Evolutionary conservation across 2,329 filamentous ascomycete genomes (phyloP), one percentile per base, ranked within the genome.

Genomic region (Penicillium sp.): DNA sequence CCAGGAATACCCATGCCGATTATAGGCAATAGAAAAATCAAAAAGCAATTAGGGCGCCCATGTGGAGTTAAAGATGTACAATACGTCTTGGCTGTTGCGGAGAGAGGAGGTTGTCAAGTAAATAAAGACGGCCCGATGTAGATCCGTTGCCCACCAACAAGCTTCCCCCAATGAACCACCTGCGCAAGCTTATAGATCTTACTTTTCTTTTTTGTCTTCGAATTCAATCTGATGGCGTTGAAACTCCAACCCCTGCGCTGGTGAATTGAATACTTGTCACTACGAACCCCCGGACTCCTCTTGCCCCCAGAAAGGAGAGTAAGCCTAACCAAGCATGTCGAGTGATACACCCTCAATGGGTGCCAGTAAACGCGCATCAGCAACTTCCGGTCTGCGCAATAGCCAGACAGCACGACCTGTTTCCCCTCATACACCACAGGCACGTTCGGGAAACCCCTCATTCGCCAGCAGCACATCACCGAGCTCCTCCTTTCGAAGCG

Each of bases 381-480:
- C 60, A 51, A 51, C 65, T 57, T 69, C 70, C 45, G 70, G 58
- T 56, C 52, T 72, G 35, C 73, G 73, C 29, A 59, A 72, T 50
- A 69, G 62, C 42, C 71, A 72, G 45, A 61, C 65, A 42, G 62
- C 68, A 35, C 64, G 65, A 38, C 75, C 77, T 12, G 73, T 78
- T 41, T 81, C 79, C 57, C 87, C 88, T 49, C 84, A 86, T 64
- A 90, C 89, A 9, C 87, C 83, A 38, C 78, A 72, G 54, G 64
- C 71, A 35, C 85, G 56, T 72, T 82, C 63, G 78, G 84, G 61
- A 72, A 78, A 68, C 75, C 84, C 66, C 71, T 86, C 63, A 35
- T 78, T 73, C 59, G 81, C 81, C 21, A 79, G 81, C 51, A 84
- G 82, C 63, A 83, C 82, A 31, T 87, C 85, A 6, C 83, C 85